These are phyloP conservation scores for Sechiopsis laciniata DNA, from an alignment of 306 rosid species.

Conservation along the genomic window DNA sequence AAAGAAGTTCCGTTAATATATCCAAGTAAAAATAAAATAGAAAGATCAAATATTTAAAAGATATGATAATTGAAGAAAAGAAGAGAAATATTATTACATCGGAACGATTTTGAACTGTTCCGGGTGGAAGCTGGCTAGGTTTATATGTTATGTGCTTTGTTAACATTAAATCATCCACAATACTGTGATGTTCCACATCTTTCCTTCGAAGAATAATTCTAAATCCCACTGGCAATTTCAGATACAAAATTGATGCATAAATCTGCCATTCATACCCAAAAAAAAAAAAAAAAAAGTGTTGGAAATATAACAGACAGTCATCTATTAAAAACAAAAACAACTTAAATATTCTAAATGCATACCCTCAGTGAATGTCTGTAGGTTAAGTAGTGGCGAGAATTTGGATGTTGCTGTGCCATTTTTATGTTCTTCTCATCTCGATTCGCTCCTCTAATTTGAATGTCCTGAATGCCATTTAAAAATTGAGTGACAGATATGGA, in stretches of 20 bases:
- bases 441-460: slow-evolving; percentile 86
- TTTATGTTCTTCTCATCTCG: slow-evolving; percentile 85
- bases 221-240: slow-evolving; percentile 67
- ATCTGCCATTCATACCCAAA: slow-evolving; percentile 37
- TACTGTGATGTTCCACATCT: slow-evolving; percentile 78
- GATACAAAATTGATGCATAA: slow-evolving; percentile 75
- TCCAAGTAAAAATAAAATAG: too few relatives aligned
- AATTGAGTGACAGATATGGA: background rate
- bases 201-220: slow-evolving; percentile 74
- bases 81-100: slow-evolving; percentile 36
- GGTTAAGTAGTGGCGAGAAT: slow-evolving; percentile 77
- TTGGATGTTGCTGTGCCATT: slow-evolving; percentile 76
- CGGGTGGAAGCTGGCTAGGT: slow-evolving; percentile 50
- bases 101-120: slow-evolving; percentile 49
- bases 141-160: slow-evolving; percentile 69
- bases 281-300: background rate
- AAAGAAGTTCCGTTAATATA: too few relatives aligned
- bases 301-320: too few relatives aligned
- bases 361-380: slow-evolving; percentile 90
- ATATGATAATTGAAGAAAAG: background rate
- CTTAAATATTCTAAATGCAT: slow-evolving; percentile 9
- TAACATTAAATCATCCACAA: slow-evolving; percentile 93
- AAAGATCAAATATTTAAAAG: too few relatives aligned
- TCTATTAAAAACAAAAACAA: background rate
- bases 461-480: slow-evolving; percentile 45